These are phyloP conservation scores for Geotrichum carabidarum DNA, from an alignment of 1,139 yeast species.

Conservation along the genomic window DNA sequence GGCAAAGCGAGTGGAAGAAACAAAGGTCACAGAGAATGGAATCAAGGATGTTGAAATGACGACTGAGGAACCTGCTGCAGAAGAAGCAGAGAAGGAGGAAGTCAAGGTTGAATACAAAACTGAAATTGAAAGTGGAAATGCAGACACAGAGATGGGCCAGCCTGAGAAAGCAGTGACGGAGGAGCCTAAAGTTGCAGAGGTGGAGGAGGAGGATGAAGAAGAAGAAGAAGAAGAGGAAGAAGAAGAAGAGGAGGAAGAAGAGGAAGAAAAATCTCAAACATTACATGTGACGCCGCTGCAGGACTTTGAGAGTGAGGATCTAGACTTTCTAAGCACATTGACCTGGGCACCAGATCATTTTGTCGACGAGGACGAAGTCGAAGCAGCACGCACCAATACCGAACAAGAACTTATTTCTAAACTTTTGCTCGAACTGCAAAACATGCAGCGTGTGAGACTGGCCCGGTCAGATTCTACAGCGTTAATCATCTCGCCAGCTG, in stretches of 20 bases:
- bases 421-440: conserved; percentile 54
- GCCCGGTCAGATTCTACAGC: conserved; percentile 33
- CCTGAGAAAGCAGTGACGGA: conserved; percentile 15
- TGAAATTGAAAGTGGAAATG: conserved; percentile 20
- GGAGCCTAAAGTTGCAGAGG: conserved; percentile 19
- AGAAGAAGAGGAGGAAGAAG: conserved; percentile 10
- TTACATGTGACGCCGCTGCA: background rate
- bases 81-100: conserved; percentile 14
- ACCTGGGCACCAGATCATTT: conserved; percentile 52
- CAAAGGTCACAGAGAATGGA: conserved; percentile 18
- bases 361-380: conserved; percentile 51
- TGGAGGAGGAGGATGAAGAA: conserved; percentile 28
- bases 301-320: conserved; percentile 19
- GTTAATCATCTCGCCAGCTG: conserved; percentile 41
- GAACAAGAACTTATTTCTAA: conserved; percentile 55
- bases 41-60: conserved; percentile 6
- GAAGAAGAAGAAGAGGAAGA: conserved; percentile 15
- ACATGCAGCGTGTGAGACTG: conserved; percentile 57
- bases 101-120: conserved; percentile 18
- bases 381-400: conserved; percentile 44
- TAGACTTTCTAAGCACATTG: conserved; percentile 46
- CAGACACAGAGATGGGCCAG: conserved; percentile 20
- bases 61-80: conserved; percentile 14
- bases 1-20: conserved; percentile 19
- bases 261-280: conserved; percentile 2